Percentiles rank a stretch among this genome's conserved stretches.
Evolutionary conservation across 768 basidiomycete species (phyloP).

Genomic region (Strobilomyces echinocephalus): DNA sequence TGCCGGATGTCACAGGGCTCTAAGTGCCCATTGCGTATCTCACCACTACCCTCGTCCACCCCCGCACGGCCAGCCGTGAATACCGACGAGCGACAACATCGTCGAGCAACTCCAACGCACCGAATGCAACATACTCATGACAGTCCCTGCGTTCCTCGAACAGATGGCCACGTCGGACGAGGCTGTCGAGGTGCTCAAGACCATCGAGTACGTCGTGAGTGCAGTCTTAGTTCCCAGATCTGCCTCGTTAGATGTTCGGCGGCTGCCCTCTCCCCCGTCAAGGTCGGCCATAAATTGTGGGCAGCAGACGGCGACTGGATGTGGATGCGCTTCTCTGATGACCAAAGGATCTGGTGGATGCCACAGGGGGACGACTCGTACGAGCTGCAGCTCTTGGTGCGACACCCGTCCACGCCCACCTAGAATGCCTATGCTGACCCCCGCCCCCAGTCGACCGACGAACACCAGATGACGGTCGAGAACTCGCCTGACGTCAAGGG

Average conservation of each 20-base stretch:
- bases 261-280: slow-evolving; percentile 38
- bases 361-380: too few species aligned
- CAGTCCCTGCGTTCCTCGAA: slow-evolving; percentile 38
- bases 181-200: slow-evolving; percentile 23
- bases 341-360: neutral
- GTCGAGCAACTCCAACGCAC: slow-evolving; percentile 31
- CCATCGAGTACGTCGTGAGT: slow-evolving; percentile 29
- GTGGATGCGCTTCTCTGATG: slow-evolving; percentile 30
- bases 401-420: too few species aligned
- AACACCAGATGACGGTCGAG: slow-evolving; percentile 13
- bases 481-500: slow-evolving; percentile 38
- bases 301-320: slow-evolving; percentile 34
- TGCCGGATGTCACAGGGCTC: slow-evolving; percentile 13
- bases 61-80: slow-evolving; percentile 28
- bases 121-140: slow-evolving; percentile 29
- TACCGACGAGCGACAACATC: slow-evolving; percentile 38
- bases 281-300: slow-evolving; percentile 31
- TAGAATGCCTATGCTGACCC: too few species aligned
- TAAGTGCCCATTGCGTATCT: slow-evolving; percentile 18
- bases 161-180: slow-evolving; percentile 29
- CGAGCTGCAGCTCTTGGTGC: too few species aligned
- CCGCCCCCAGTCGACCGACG: too few species aligned
- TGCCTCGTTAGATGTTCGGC: slow-evolving; percentile 28
- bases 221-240: too few species aligned
- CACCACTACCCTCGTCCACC: slow-evolving; percentile 20